phyloP scores from a whole-genome alignment of 2,329 filamentous ascomycete genomes.

The Fulvia fulva region DNA sequence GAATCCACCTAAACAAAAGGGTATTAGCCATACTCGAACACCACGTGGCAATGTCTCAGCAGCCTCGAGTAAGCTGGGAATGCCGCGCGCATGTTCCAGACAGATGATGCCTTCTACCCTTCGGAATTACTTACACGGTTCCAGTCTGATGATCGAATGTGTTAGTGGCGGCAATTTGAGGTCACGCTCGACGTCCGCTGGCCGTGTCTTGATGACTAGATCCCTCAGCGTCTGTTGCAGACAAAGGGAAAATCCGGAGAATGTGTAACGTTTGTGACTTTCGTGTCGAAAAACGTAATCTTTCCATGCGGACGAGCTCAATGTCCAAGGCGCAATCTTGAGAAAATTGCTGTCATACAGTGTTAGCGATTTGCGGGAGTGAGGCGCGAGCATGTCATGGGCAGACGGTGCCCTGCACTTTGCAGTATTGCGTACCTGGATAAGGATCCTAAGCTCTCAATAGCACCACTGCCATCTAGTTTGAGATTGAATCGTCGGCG shows the following conservation, averaged over 20 bases:
- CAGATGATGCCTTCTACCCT: too few species aligned
- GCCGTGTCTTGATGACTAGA: conserved; percentile 71
- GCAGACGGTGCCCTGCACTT: background rate
- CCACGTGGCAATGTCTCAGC: too few species aligned
- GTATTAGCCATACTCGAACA: too few species aligned
- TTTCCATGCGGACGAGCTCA: conserved; percentile 63
- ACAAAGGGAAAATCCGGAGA: conserved; percentile 59
- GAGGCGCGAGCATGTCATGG: background rate
- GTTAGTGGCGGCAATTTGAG: conserved; percentile 65
- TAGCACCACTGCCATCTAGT: conserved; percentile 40
- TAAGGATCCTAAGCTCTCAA: conserved; percentile 57
- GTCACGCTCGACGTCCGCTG: conserved; percentile 64
- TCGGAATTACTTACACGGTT: too few species aligned
- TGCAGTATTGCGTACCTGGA: background rate
- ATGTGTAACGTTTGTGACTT: conserved; percentile 50
- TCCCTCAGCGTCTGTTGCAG: conserved; percentile 69
- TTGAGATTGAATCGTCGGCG: conserved; percentile 38
- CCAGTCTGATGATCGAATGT: conserved; percentile 67
- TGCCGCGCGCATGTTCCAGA: too few species aligned
- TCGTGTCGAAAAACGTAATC: conserved; percentile 60
- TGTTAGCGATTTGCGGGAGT: background rate
- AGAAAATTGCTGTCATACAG: conserved; percentile 65
- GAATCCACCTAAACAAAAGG: conserved; percentile 75
- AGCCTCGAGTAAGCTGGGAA: too few species aligned
- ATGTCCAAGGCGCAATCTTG: conserved; percentile 73